Percentiles rank a stretch among this genome's conserved stretches.
phyloP scores from a whole-genome alignment of 1,139 yeast species.

The Candida anutae region DNA sequence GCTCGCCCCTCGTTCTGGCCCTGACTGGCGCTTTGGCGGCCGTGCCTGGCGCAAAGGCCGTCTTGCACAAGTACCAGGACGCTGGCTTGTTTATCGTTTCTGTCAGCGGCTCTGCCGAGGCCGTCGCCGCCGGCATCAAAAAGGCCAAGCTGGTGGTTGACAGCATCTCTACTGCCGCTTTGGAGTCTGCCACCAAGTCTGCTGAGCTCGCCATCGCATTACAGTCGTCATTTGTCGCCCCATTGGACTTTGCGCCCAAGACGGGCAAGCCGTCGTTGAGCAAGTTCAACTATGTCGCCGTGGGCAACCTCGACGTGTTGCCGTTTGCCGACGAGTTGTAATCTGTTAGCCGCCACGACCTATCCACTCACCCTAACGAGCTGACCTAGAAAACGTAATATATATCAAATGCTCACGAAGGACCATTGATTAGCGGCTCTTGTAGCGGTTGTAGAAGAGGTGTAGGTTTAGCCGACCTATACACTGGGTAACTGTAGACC shows the following conservation, averaged over 20 bases:
- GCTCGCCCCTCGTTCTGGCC: constrained; percentile 51
- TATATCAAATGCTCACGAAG: no score
- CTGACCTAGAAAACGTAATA: no score
- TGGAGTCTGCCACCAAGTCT: constrained; percentile 34
- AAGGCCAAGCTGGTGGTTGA: constrained; percentile 52
- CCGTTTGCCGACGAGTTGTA: constrained; percentile 90
- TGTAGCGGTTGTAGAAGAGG: no score
- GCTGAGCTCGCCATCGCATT: constrained; percentile 42
- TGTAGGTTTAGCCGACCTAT: no score
- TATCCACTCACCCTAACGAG: no score
- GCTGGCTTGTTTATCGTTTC: constrained; percentile 76
- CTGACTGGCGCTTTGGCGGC: constrained; percentile 39
- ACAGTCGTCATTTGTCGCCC: constrained; percentile 41
- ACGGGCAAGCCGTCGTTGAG: constrained; percentile 43
- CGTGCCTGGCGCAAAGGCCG: constrained; percentile 52
- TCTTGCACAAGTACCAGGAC: constrained; percentile 62
- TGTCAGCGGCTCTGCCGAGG: constrained; percentile 54
- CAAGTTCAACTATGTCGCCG: constrained; percentile 79
- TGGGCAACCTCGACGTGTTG: constrained; percentile 82
- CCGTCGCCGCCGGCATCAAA: constrained; percentile 56
- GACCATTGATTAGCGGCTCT: no score
- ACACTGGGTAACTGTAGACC: no score
- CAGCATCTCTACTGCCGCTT: constrained; percentile 27
- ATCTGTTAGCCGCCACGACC: no score
- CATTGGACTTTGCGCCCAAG: constrained; percentile 39